phyloP scores from a whole-genome alignment of 164 flowering plant species.

The Sextonia rubra region DNA sequence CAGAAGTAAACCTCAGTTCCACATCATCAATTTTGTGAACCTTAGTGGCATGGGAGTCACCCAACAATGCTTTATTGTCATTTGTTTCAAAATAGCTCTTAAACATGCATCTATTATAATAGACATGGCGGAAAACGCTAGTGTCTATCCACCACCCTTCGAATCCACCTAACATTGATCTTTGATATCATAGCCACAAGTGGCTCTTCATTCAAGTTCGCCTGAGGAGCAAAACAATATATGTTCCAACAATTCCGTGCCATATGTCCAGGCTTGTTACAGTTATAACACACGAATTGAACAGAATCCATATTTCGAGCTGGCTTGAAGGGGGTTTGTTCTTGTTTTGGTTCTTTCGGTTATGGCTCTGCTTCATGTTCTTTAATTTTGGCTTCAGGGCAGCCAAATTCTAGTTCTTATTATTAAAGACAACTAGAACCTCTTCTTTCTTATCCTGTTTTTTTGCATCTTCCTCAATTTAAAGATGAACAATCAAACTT shows the following conservation, averaged over 20 bases:
- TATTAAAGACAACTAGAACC: background rate
- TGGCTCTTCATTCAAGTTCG: background rate
- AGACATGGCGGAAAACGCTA: no score
- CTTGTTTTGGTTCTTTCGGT: background rate
- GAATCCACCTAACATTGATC: no score
- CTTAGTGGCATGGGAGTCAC: no score
- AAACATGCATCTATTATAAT: no score
- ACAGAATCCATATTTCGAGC: background rate
- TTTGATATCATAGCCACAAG: background rate
- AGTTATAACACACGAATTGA: background rate
- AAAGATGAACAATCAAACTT: background rate
- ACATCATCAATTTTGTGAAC: no score
- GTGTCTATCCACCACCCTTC: no score
- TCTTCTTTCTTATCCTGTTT: constrained; percentile 7
- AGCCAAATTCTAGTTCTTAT: background rate
- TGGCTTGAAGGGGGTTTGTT: background rate
- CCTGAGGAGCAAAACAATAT: background rate
- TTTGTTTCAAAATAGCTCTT: no score
- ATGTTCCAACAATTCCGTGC: background rate
- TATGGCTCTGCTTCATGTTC: background rate
- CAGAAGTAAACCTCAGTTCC: no score
- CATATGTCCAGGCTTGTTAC: background rate
- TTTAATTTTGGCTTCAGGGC: background rate
- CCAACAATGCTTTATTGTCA: no score
- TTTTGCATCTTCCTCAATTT: constrained; percentile 11